phyloP scores from a whole-genome alignment of 1,284 basidiomycete genomes.

The Apiotrichum mycotoxinovorans region DNA sequence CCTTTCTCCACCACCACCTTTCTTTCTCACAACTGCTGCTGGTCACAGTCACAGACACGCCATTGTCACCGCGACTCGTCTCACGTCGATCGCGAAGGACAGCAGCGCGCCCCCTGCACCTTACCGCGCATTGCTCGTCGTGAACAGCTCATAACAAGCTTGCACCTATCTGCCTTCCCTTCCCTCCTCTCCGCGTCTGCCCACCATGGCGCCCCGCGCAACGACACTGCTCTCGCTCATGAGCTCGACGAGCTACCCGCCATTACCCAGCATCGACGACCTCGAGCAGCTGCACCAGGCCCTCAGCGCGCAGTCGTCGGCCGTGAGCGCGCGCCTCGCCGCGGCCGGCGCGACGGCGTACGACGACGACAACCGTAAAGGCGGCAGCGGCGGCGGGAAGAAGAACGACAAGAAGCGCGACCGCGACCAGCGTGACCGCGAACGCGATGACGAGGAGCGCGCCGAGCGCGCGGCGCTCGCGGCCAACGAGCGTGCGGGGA shows the following conservation, averaged over 20 bases:
- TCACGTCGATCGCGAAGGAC: too few species aligned
- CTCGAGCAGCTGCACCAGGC: slow-evolving; percentile 63
- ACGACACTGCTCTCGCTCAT: slow-evolving; percentile 32
- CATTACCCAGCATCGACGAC: slow-evolving; percentile 66
- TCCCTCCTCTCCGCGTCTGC: neutral
- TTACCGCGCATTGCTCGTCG: too few species aligned
- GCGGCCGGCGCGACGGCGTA: slow-evolving; percentile 52
- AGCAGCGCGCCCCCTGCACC: too few species aligned
- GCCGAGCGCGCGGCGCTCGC: slow-evolving; percentile 55
- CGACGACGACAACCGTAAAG: slow-evolving; percentile 7
- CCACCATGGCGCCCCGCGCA: slow-evolving; percentile 25
- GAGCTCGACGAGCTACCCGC: slow-evolving; percentile 40
- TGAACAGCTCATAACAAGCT: too few species aligned
- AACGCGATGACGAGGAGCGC: slow-evolving; percentile 54
- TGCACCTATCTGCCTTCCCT: too few species aligned
- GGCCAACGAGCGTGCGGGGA: slow-evolving; percentile 29
- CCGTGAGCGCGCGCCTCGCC: slow-evolving; percentile 56
- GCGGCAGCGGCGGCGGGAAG: slow-evolving; percentile 23
- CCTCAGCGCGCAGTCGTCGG: slow-evolving; percentile 58
- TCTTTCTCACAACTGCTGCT: too few species aligned
- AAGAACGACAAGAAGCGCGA: slow-evolving; percentile 65
- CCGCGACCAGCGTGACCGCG: slow-evolving; percentile 11
- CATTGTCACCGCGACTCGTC: too few species aligned
- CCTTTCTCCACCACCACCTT: too few species aligned
- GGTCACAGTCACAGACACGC: too few species aligned